Conservation (phyloP, 768 basidiomycete species). For the Mycena filopes region DNA sequence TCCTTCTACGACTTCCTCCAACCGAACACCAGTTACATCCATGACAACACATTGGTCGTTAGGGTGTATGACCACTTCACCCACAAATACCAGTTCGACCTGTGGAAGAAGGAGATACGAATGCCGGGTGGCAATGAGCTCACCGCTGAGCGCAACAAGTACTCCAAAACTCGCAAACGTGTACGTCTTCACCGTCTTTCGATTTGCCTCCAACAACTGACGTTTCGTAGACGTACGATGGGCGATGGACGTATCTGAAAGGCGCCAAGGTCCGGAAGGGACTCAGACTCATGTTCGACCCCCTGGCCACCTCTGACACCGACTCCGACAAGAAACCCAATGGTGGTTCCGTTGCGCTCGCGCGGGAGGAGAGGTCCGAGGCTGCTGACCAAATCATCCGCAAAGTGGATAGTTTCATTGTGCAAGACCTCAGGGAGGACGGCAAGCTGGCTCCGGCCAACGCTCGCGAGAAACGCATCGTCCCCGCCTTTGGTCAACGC, state of each 20-base stretch:
- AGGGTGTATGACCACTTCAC: slow-evolving; percentile 23
- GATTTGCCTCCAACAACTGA: slow-evolving; percentile 2
- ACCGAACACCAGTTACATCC: slow-evolving; percentile 1
- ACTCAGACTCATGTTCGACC: not conserved
- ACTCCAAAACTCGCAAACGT: slow-evolving; percentile 1
- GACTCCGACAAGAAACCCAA: slow-evolving; percentile 11
- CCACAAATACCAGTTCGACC: slow-evolving; percentile 15
- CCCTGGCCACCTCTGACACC: slow-evolving; percentile 27
- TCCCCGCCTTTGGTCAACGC: slow-evolving; percentile 1
- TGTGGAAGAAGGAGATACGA: slow-evolving; percentile 16
- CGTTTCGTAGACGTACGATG: not conserved
- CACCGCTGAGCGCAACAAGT: not conserved
- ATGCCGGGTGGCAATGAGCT: slow-evolving; percentile 3
- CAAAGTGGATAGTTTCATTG: not conserved
- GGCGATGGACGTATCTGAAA: not conserved
- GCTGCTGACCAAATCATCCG: slow-evolving; percentile 13
- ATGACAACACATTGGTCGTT: slow-evolving; percentile 7
- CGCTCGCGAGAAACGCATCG: not conserved
- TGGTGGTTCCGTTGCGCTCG: slow-evolving; percentile 8
- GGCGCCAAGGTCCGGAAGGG: not conserved
- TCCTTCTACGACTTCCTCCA: slow-evolving; percentile 23
- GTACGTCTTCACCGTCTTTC: slow-evolving; percentile 4
- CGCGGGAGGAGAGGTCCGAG: slow-evolving; percentile 14
- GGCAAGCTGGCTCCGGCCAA: slow-evolving; percentile 5
- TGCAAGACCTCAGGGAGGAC: not conserved